Conservation (phyloP, 371 early-diverging fungal species). For the Parasitella parasitica region DNA sequence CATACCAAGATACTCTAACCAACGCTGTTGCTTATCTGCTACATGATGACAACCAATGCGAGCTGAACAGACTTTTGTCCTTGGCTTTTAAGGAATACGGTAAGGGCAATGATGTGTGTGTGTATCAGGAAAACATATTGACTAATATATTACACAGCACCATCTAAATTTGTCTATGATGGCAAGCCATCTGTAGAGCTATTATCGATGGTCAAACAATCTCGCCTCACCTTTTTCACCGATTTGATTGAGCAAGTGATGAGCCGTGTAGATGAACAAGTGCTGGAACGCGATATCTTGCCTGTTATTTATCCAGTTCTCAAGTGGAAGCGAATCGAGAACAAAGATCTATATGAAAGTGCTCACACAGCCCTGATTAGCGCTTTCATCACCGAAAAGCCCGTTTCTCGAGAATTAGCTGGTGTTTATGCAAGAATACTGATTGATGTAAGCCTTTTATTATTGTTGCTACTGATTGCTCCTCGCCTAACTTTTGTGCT, state of each 20-base stretch:
- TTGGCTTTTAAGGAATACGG: conserved; percentile 44
- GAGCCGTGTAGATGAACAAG: conserved; percentile 39
- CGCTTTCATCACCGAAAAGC: conserved; percentile 55
- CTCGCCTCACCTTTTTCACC: conserved; percentile 51
- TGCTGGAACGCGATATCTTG: conserved; percentile 49
- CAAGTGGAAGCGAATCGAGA: conserved; percentile 45
- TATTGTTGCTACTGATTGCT: neutral
- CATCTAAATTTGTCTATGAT: conserved; percentile 18
- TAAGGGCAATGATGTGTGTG: no score
- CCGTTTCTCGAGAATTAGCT: conserved; percentile 43
- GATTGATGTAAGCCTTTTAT: conserved; percentile 37
- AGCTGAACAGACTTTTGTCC: conserved; percentile 36
- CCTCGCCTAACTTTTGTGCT: neutral
- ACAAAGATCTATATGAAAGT: conserved; percentile 60
- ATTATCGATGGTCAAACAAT: conserved; percentile 41
- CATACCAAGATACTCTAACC: conserved; percentile 49
- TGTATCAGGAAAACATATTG: neutral
- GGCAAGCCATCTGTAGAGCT: conserved; percentile 19
- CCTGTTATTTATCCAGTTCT: conserved; percentile 61
- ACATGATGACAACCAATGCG: conserved; percentile 31
- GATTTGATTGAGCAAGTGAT: conserved; percentile 59
- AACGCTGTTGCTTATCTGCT: conserved; percentile 44
- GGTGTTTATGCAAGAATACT: conserved; percentile 49
- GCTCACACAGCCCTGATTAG: conserved; percentile 59
- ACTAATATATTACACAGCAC: neutral